A percentile compares a stretch with the other conserved stretches of the same genome.
phyloP scores from a whole-genome alignment of 306 rosid genomes.

The Prunus dulcis region DNA sequence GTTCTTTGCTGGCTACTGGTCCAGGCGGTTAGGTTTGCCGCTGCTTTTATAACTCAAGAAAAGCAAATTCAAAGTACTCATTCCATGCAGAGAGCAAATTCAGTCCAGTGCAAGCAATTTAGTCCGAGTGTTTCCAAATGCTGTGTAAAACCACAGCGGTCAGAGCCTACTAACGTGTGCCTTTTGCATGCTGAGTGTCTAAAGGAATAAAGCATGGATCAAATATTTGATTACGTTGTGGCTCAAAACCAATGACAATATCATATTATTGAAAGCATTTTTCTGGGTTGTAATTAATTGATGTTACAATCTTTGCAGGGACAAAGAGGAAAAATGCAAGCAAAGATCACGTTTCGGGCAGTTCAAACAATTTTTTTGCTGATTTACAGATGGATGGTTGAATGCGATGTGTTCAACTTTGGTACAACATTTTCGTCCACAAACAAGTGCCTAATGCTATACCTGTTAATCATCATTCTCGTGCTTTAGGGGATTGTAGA shows the following conservation, averaged over 20 bases:
- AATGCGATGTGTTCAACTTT: not conserved
- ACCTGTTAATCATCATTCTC: not conserved
- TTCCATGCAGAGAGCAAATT: not conserved
- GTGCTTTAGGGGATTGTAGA: not conserved
- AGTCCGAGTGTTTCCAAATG: not conserved
- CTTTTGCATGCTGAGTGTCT: no score
- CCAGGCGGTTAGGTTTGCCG: no score
- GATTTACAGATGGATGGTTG: slow-evolving; percentile 40
- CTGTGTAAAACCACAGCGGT: no score
- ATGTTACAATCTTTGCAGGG: slow-evolving; percentile 36
- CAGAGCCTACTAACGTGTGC: no score
- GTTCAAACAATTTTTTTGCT: slow-evolving; percentile 46
- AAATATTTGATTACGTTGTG: not conserved
- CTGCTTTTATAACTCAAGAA: no score
- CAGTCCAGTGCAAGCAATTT: not conserved
- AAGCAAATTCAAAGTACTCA: no score
- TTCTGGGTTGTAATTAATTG: slow-evolving; percentile 11
- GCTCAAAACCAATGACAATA: not conserved
- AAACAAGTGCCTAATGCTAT: not conserved
- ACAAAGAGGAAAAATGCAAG: slow-evolving; percentile 42
- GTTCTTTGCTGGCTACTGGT: no score
- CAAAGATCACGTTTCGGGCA: slow-evolving; percentile 18
- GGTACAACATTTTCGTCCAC: not conserved
- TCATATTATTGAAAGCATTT: no score
- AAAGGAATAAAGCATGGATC: no score